Evolutionary conservation across 805 yeast species (phyloP).

Genomic region (Kluyveromyces starmeri): DNA sequence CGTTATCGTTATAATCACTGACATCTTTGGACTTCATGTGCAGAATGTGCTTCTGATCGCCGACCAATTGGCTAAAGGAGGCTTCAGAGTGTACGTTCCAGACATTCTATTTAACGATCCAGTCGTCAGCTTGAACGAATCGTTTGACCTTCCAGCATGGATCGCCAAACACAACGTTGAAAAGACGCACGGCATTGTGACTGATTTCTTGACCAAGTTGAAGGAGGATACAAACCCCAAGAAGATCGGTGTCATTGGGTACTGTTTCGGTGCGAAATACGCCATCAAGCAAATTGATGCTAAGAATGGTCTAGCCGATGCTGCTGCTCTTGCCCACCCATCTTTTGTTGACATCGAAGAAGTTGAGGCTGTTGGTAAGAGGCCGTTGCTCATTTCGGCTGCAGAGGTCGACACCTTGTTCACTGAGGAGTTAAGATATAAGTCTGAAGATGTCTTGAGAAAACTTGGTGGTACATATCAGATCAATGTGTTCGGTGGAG

Average conservation of each 20-base stretch:
- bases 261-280: slow-evolving; percentile 80
- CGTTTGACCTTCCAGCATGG: slow-evolving; percentile 40
- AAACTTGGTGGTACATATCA: slow-evolving; percentile 49
- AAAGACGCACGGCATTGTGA: slow-evolving; percentile 40
- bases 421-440: slow-evolving; percentile 52
- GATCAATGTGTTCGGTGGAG: slow-evolving; percentile 53
- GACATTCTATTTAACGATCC: slow-evolving; percentile 53
- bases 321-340: slow-evolving; percentile 79
- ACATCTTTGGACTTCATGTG: slow-evolving; percentile 54
- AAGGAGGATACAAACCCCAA: slow-evolving; percentile 37
- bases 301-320: slow-evolving; percentile 36
- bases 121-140: slow-evolving; percentile 28
- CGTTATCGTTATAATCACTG: slow-evolving; percentile 57
- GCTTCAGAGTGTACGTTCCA: slow-evolving; percentile 66
- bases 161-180: slow-evolving; percentile 40
- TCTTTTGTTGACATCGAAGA: slow-evolving; percentile 62
- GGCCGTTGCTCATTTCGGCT: slow-evolving; percentile 62
- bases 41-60: slow-evolving; percentile 56
- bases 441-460: slow-evolving; percentile 50
- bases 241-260: slow-evolving; percentile 55
- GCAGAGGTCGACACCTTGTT: slow-evolving; percentile 65
- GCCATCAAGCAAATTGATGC: slow-evolving; percentile 41
- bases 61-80: slow-evolving; percentile 51
- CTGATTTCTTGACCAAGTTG: slow-evolving; percentile 38
- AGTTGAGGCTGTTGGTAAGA: slow-evolving; percentile 40